These are phyloP conservation scores for Tetradesmus obliquus DNA, from an alignment of 139 green algal species.

Conservation along the genomic window DNA sequence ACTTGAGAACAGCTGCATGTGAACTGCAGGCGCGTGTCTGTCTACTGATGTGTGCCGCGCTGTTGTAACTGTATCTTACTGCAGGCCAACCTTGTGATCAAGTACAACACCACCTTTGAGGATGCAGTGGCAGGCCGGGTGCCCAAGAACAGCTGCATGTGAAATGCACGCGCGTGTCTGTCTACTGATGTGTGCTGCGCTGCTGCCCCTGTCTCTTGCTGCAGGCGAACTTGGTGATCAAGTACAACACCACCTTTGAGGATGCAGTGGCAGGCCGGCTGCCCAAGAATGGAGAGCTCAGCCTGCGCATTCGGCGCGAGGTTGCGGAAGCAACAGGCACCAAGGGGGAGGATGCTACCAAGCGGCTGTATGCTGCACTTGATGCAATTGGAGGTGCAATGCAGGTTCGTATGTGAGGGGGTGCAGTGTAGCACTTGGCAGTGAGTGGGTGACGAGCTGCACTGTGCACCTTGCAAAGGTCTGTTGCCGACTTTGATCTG, in stretches of 20 bases:
- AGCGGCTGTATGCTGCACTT: conserved; percentile 4
- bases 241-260: conserved; percentile 52
- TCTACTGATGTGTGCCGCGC: too few species aligned
- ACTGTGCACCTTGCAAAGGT: too few species aligned
- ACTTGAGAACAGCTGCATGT: conserved; percentile 17
- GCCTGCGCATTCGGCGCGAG: conserved; percentile 34
- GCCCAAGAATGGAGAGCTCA: conserved; percentile 47
- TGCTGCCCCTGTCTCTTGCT: background rate
- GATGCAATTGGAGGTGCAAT: conserved; percentile 2
- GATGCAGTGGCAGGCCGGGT: conserved; percentile 18
- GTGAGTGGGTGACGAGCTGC: too few species aligned
- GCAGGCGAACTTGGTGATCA: conserved; percentile 46
- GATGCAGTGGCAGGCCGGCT: conserved; percentile 17
- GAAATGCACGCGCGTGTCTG: background rate
- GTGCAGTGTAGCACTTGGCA: background rate
- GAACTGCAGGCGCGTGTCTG: background rate
- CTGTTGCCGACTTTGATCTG: too few species aligned
- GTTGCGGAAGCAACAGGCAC: conserved; percentile 32
- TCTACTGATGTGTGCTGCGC: too few species aligned
- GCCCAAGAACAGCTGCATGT: conserved; percentile 30
- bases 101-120: conserved; percentile 51
- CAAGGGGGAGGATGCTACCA: conserved; percentile 1
- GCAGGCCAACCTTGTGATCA: conserved; percentile 35
- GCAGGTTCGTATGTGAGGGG: background rate
- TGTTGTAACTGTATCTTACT: too few species aligned